Evolutionary conservation across 140 eudicot species (phyloP), one percentile per base, ranked within the genome.

Genomic region (Anethum foeniculum): DNA sequence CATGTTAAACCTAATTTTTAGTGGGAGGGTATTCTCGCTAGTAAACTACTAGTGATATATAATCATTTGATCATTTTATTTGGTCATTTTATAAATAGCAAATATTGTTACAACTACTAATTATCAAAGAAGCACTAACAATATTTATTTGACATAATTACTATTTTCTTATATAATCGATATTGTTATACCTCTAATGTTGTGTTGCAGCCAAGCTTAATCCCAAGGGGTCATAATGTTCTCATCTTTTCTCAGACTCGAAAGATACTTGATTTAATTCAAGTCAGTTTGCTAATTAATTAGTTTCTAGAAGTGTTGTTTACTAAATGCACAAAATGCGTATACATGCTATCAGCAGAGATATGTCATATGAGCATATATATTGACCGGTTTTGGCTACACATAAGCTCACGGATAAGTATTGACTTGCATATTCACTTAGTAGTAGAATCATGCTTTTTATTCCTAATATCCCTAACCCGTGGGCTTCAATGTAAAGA

Each of bases 171-270:
- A 69, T 51, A 39, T 68, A 0, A 68, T 15, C 12, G 7, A 34
- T 13, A 14, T 15, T 68, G 43, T 81, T 72, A 79, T 74, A 64
- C 5, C 41, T 43, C 14, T 39, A 51, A 25, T 71, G 28, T 49
- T 85, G 34, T 43, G 27, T 86, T 51, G 62, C 91, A 92, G 98
- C 93, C 84, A 38, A 87, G 90, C 34, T 81, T 95, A 84, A 83
- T 92, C 81, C 97, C 97, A 1, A 84, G 81, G 78, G 97, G 97
- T 48, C 99, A 95, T 81, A 86, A 84, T 32, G 97, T 95, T 84
- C 98, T 95, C 68, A 95, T 95, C 80, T 95, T 95, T 83, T 95
- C 99, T 14, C 99, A 95, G 71, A 90, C 97, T n/a, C 96, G 97
- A 81, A 92, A 95, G 85, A 95, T 95, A 98, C 97, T 95, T 64